Base-by-base conservation (phyloP, 2,329 filamentous ascomycete genomes). In the Stemphylium beticola region DNA sequence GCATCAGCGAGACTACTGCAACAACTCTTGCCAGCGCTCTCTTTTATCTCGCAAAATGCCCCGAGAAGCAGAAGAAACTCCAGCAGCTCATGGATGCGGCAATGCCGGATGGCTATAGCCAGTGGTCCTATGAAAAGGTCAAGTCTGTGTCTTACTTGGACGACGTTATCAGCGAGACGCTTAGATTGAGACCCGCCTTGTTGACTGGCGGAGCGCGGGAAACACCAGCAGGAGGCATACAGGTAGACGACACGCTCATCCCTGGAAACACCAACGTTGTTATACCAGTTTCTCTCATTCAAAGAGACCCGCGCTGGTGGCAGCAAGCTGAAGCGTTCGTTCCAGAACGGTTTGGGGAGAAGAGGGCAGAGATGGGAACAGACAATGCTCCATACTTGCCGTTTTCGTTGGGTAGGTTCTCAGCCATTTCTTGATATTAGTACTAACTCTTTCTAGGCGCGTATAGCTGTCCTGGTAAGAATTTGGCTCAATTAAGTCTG, bases 161-260 rank as follows among this genome's bases (percentile, higher is more conserved):
- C 52, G 66, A 74, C 46, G 46, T 67, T 17, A 61, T 72, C 48
- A 71, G 58, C 37, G 76, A 78, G 51, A 73, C 71, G 0, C 64
- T 77, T 41, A 66, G 79, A 0, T 56, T 81, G 9, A 73, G 76
- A n/a, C 75, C 77, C 0, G 67, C 76, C 0, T 49, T 78, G 0
- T 60, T 75, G 2, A 67, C 66, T n/a, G 76, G 74, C 4, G 64
- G 66, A 5, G 67, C 67, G 4, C 74, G 58, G 2, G 61, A 72
- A 6, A 79, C 78, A 1, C 79, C 78, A 7, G 51, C 65, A 1
- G 46, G 71, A 31, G 74, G 75, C 4, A 37, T 76, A 0, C 59
- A 75, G 36, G 58, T 61, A 17, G 60, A 49, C 34, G 48, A 57
- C 7, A 50, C 44, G 12, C 55, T 48, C 10, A 63, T 63, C 20